A percentile compares a stretch with the other conserved stretches of the same genome.
These are phyloP conservation scores for Cryptococcus sp. DNA, from an alignment of 1,284 basidiomycete species.

Conservation along the genomic window DNA sequence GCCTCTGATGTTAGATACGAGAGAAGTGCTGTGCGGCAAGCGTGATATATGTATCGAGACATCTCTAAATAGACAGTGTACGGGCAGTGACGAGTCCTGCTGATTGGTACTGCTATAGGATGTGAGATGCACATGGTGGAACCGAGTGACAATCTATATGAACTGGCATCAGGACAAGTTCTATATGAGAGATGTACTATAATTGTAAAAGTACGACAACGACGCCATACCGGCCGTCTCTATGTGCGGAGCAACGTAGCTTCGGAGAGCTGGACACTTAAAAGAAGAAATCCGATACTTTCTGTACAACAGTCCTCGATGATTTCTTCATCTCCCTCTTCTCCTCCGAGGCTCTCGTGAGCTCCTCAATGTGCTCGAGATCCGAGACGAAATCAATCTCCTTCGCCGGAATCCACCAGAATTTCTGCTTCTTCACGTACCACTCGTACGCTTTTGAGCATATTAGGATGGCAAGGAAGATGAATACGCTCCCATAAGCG, in stretches of 20 bases:
- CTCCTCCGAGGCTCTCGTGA: conserved; percentile 25
- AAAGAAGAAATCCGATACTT: conserved; percentile 28
- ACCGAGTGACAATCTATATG: no score
- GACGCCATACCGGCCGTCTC: no score
- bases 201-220: no score
- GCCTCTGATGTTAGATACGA: not conserved
- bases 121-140: no score
- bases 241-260: no score
- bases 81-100: no score
- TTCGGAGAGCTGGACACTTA: not conserved
- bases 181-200: no score
- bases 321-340: conserved; percentile 12
- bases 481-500: conserved; percentile 38
- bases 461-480: conserved; percentile 37
- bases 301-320: conserved; percentile 11
- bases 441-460: conserved; percentile 30
- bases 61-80: no score
- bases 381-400: conserved; percentile 30
- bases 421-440: conserved; percentile 19
- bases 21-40: no score
- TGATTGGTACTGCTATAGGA: no score
- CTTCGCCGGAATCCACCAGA: conserved; percentile 11
- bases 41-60: no score
- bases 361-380: conserved; percentile 25
- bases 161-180: no score